These are phyloP conservation scores for Arachis stenosperma DNA, from an alignment of 306 rosid species.

Conservation along the genomic window DNA sequence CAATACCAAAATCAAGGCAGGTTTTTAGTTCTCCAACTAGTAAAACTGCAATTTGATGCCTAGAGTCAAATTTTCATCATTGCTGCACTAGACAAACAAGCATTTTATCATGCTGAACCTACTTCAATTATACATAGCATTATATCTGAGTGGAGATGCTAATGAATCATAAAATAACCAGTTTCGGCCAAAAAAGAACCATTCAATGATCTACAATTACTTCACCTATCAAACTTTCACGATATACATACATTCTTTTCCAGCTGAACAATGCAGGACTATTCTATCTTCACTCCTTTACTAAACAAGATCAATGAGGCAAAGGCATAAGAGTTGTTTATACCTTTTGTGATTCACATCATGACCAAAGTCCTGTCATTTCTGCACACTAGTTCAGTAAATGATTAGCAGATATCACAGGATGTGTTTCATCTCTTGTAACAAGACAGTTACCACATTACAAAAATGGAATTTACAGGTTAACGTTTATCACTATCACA, in stretches of 20 bases:
- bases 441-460: slow-evolving; percentile 27
- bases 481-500: slow-evolving; percentile 30
- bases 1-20: slow-evolving; percentile 1
- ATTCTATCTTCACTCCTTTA: not conserved
- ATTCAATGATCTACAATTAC: not conserved
- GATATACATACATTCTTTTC: slow-evolving; percentile 14
- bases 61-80: slow-evolving; percentile 35
- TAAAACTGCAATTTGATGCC: slow-evolving; percentile 27
- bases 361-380: slow-evolving; percentile 11
- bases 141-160: slow-evolving; percentile 13
- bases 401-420: slow-evolving; percentile 1
- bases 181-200: slow-evolving; percentile 12
- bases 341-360: slow-evolving; percentile 14
- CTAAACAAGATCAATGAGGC: slow-evolving; percentile 15
- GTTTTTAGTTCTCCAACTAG: slow-evolving; percentile 6
- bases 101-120: slow-evolving; percentile 21
- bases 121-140: not conserved
- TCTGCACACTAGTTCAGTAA: not conserved
- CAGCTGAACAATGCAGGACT: slow-evolving; percentile 10
- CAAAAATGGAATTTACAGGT: slow-evolving; percentile 51
- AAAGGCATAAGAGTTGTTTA: slow-evolving; percentile 6
- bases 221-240: slow-evolving; percentile 19
- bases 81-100: slow-evolving; percentile 24
- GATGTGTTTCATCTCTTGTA: slow-evolving; percentile 19
- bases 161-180: slow-evolving; percentile 16